Base-by-base conservation (phyloP, 495 filamentous ascomycete species). In the Tuber borchii region DNA sequence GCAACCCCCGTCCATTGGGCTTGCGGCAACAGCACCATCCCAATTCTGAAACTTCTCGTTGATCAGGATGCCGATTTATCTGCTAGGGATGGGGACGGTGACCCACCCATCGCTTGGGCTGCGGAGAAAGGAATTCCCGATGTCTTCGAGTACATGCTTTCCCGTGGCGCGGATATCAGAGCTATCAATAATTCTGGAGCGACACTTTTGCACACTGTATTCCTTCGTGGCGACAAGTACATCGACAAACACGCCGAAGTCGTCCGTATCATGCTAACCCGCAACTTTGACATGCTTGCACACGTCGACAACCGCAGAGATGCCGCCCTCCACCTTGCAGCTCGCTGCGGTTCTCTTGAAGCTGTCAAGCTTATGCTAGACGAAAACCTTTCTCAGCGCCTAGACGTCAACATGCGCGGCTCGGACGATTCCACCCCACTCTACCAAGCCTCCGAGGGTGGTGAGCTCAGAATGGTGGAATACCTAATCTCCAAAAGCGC, bases 1-100 rank as follows among this genome's bases (percentile, higher is more conserved):
- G 73, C 75, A 17, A 77, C 75, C 4, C 44, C 75, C 19, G n/a
- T 77, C 39, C 75, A 76, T 14, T 77, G 75, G 75, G 75, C 75
- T 6, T 56, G 75, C 44, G 75, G 75, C 5, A 76, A 77, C 1
- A 65, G 56, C 26, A 65, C 26, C 5, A 65, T 65, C 10, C 56
- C 56, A 19, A 16, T 65, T 65, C 31, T 65, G 5, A 34, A 65
- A 8, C 56, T 65, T 65, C 56, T 65, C 56, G 56, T 65, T 34
- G 56, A 65, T 65, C 56, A 34, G 56, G 56, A 65, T 65, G 56
- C 56, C 26, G 26, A 65, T 34, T 34, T 65, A 10, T 65, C 56
- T 17, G 56, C 56, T 5, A 65, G 10, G 31, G 56, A 65, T 65
- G 56, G 56, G 31, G 56, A 65, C 26, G 56, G 56, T 31, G 56